A percentile compares a stretch with the other conserved stretches of the same genome.
Conservation (phyloP, 1,284 basidiomycete genomes). For the Ceratobasidium sp. region DNA sequence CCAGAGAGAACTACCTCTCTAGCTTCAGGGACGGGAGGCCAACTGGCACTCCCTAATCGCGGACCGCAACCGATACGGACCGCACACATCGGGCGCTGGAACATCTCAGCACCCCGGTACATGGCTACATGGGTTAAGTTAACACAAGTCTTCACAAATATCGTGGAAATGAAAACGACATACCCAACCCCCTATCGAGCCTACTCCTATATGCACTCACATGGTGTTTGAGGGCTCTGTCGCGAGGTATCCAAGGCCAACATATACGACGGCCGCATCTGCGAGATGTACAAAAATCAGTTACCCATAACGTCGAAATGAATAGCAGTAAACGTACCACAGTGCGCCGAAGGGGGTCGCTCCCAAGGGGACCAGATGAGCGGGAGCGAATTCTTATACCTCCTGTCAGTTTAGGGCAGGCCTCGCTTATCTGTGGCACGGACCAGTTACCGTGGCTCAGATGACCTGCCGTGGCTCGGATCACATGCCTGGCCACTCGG, state of each 20-base stretch:
- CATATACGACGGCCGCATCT: constrained; percentile 38
- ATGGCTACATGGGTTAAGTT: no score
- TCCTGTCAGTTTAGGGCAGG: constrained; percentile 25
- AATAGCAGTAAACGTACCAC: neutral
- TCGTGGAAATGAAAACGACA: neutral
- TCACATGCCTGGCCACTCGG: no score
- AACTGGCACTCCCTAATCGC: no score
- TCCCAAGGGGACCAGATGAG: neutral
- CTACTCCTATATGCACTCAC: neutral
- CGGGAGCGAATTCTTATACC: neutral
- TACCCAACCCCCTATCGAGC: neutral
- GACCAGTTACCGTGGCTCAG: neutral
- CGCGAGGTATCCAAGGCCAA: neutral
- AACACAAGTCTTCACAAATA: no score
- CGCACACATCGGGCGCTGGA: no score
- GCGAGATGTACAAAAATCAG: neutral
- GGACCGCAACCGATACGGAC: no score
- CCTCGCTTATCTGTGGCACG: neutral
- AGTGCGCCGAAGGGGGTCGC: constrained; percentile 33
- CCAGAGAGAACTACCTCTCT: no score
- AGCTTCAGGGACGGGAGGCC: no score
- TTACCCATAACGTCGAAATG: neutral
- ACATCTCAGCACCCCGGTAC: no score
- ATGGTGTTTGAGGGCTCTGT: neutral
- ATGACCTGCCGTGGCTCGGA: no score